Percentiles rank a stretch among this genome's conserved stretches.
phyloP scores from a whole-genome alignment of 495 filamentous ascomycete genomes.

The Daldinia loculata region DNA sequence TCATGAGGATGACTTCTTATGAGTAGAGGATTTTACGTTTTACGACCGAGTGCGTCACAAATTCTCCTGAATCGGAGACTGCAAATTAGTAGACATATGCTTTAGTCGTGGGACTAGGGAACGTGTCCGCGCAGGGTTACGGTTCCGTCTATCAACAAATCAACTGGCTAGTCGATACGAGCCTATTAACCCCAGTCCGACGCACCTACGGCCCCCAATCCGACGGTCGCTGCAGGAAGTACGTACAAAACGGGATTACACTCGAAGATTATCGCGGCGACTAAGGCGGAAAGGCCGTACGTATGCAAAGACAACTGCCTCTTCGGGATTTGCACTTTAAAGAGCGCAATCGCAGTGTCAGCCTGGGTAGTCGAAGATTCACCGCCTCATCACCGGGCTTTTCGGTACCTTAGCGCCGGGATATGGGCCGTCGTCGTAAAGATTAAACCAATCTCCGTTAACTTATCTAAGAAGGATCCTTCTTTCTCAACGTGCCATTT shows the following conservation, averaged over 20 bases:
- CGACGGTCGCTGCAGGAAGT: background rate
- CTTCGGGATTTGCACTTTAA: background rate
- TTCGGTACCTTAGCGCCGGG: background rate
- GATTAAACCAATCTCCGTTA: background rate
- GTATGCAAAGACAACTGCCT: background rate
- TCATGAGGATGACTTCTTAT: background rate
- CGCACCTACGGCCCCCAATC: background rate
- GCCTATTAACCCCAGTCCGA: background rate
- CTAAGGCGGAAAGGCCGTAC: background rate
- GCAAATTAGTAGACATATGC: background rate
- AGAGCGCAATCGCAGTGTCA: background rate
- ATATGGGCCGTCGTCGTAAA: background rate
- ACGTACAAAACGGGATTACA: background rate
- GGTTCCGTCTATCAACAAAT: background rate
- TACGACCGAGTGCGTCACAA: background rate
- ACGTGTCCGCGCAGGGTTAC: background rate
- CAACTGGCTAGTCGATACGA: background rate
- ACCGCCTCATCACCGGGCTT: background rate
- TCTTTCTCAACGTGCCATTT: background rate
- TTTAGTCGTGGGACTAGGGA: background rate
- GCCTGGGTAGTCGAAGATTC: background rate
- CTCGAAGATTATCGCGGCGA: background rate
- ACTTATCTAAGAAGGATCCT: background rate
- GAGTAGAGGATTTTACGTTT: background rate
- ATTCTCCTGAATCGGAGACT: background rate